These are phyloP conservation scores for Claviceps lovelessii DNA, from an alignment of 2,329 filamentous ascomycete species.

Conservation along the genomic window DNA sequence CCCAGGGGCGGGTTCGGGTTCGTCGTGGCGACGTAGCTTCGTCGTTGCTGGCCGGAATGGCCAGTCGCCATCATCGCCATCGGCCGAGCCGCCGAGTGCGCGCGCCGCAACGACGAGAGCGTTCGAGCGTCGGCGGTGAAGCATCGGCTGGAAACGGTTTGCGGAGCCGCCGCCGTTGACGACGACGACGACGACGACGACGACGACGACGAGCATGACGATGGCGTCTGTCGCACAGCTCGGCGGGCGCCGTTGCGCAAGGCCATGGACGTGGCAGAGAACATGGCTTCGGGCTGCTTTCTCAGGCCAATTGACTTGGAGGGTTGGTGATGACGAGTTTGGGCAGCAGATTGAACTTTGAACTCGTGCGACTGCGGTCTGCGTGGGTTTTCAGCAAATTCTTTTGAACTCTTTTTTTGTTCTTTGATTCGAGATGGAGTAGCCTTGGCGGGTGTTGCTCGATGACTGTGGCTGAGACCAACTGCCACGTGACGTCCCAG, in stretches of 20 bases:
- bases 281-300: slow-evolving; percentile 1
- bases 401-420: not conserved
- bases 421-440: no score
- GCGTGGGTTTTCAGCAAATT: not conserved
- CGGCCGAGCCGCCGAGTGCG: not conserved
- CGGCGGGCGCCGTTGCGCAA: slow-evolving; percentile 1
- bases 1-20: slow-evolving; percentile 54
- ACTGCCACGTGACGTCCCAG: not conserved
- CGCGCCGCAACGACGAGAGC: not conserved
- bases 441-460: not conserved
- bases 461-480: not conserved
- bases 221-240: not conserved
- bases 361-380: not conserved
- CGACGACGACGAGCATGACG: not conserved
- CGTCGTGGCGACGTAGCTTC: not conserved
- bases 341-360: not conserved
- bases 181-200: not conserved
- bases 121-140: not conserved
- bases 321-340: not conserved
- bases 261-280: not conserved
- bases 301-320: slow-evolving; percentile 2
- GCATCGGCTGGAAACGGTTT: not conserved
- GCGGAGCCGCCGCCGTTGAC: not conserved
- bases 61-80: no score
- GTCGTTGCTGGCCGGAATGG: not conserved